A percentile compares a stretch with the other conserved stretches of the same genome.
phyloP scores from a whole-genome alignment of 805 yeast species.

The Metschnikowia matae region DNA sequence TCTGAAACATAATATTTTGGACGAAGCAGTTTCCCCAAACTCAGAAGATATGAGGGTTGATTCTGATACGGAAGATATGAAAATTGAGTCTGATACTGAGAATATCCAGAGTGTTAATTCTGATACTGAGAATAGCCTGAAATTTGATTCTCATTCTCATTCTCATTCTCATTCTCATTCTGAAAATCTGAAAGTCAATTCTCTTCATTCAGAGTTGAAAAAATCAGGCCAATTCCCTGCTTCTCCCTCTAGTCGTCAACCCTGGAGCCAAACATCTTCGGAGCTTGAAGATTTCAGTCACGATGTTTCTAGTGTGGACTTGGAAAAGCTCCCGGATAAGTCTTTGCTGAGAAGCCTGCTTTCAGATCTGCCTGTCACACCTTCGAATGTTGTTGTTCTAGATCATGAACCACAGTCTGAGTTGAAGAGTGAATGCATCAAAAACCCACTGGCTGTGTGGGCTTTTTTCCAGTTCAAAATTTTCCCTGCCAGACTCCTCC shows the following conservation, averaged over 20 bases:
- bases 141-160: too few species aligned
- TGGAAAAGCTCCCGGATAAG: constrained; percentile 3
- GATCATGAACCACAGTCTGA: constrained; percentile 12
- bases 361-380: background rate
- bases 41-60: too few species aligned
- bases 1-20: background rate
- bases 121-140: too few species aligned
- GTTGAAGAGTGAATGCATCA: constrained; percentile 12
- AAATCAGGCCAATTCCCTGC: background rate
- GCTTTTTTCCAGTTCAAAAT: constrained; percentile 45
- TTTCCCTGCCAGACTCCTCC: constrained; percentile 46
- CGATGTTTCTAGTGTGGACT: constrained; percentile 10
- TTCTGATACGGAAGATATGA: background rate
- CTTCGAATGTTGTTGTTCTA: background rate
- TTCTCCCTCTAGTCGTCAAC: background rate
- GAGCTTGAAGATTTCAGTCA: constrained; percentile 23
- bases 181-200: too few species aligned
- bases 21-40: too few species aligned
- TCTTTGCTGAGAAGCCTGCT: background rate
- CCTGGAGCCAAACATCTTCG: constrained; percentile 14
- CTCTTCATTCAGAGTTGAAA: background rate
- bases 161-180: too few species aligned
- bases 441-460: constrained; percentile 44
- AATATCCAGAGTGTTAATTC: background rate
- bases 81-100: background rate